Conservation (phyloP, 306 rosid genomes). For the Rosa rugosa region DNA sequence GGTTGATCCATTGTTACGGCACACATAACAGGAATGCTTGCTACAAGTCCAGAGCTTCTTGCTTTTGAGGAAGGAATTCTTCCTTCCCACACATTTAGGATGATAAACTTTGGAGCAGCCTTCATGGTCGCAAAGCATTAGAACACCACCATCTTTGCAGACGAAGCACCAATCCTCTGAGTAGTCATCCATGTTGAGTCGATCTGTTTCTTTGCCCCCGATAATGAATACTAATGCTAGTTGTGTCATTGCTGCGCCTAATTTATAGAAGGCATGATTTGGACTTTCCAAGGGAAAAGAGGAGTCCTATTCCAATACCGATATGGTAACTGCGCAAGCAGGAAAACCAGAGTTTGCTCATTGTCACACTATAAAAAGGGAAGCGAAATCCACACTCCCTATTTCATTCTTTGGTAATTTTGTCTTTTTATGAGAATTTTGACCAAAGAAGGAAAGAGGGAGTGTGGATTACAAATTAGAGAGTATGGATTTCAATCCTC, state of each 20-base stretch:
- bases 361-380: too few relatives aligned
- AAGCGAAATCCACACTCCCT: too few relatives aligned
- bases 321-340: too few relatives aligned
- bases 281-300: not conserved
- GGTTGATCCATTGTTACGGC: conserved; percentile 22
- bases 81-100: conserved; percentile 39
- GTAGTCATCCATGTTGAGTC: not conserved
- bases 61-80: conserved; percentile 10
- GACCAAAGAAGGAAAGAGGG: too few relatives aligned
- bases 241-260: not conserved
- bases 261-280: not conserved
- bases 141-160: conserved; percentile 47
- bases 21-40: conserved; percentile 52
- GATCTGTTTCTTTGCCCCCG: not conserved
- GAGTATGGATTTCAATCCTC: too few relatives aligned
- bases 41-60: conserved; percentile 53
- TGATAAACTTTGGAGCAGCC: conserved; percentile 64
- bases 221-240: not conserved
- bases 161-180: conserved; percentile 47
- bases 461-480: too few relatives aligned
- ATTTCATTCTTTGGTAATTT: too few relatives aligned
- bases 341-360: too few relatives aligned
- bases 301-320: not conserved
- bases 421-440: too few relatives aligned
- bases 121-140: conserved; percentile 35